Conservation (phyloP, 2,329 filamentous ascomycete species). For the Sclerotinia borealis region DNA sequence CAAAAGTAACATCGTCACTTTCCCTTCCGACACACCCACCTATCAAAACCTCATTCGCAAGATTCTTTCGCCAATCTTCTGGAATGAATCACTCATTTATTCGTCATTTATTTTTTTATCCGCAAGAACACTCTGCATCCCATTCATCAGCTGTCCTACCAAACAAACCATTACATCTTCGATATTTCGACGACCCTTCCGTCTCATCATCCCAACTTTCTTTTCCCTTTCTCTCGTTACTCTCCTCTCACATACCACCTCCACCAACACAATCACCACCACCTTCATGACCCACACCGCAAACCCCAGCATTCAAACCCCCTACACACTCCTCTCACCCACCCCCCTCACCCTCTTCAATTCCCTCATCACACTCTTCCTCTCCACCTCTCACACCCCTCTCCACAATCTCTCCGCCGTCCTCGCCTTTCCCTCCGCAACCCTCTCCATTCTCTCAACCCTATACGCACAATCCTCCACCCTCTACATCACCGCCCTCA, state of each 20-base stretch:
- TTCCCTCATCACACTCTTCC: constrained; percentile 42
- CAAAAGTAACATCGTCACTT: constrained; percentile 16
- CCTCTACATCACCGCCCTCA: constrained; percentile 43
- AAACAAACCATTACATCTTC: constrained; percentile 35
- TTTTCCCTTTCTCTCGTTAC: constrained; percentile 37
- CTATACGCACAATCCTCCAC: constrained; percentile 43
- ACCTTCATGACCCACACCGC: constrained; percentile 34
- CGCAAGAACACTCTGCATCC: constrained; percentile 37
- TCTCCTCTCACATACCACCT: constrained; percentile 33
- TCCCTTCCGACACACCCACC: constrained; percentile 33
- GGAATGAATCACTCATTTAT: constrained; percentile 41
- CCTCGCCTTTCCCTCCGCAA: constrained; percentile 39
- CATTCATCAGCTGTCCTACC: constrained; percentile 36
- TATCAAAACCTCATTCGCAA: constrained; percentile 40
- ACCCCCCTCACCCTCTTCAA: constrained; percentile 40
- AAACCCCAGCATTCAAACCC: constrained; percentile 35
- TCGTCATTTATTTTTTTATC: constrained; percentile 42
- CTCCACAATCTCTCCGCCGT: constrained; percentile 37
- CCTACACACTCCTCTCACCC: constrained; percentile 29
- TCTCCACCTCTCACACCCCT: constrained; percentile 33
- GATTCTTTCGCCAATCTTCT: constrained; percentile 38
- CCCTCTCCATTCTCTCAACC: constrained; percentile 40
- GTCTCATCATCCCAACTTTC: constrained; percentile 38
- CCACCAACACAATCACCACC: constrained; percentile 33
- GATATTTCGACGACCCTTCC: constrained; percentile 38